These are phyloP conservation scores for Albophoma yamanashiensis DNA, from an alignment of 2,329 filamentous ascomycete genomes.

Conservation along the genomic window DNA sequence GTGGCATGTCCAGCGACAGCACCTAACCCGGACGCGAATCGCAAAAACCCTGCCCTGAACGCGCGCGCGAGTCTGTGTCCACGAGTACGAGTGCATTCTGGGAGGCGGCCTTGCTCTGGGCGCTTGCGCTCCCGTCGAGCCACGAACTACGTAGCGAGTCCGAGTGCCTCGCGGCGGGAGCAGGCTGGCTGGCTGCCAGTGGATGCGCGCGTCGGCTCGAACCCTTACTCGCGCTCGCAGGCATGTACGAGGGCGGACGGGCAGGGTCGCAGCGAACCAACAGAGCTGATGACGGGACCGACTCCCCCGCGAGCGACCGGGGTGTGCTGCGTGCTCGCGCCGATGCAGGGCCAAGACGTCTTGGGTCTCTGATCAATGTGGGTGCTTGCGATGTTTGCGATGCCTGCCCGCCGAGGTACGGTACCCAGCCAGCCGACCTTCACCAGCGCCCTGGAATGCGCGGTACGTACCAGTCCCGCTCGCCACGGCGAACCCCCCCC, in stretches of 20 bases:
- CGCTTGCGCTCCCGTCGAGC: not conserved
- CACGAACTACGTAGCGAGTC: too few relatives aligned
- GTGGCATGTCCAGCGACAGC: not conserved
- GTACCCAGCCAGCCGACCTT: not conserved
- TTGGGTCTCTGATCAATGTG: not conserved
- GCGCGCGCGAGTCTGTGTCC: not conserved
- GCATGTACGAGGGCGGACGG: not conserved
- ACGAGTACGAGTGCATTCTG: not conserved
- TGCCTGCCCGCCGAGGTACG: not conserved
- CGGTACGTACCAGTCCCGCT: not conserved
- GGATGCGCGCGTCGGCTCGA: not conserved
- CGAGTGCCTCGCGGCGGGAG: too few relatives aligned
- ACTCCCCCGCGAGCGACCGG: conserved; percentile 3
- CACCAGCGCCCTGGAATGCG: not conserved
- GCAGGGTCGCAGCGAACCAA: not conserved
- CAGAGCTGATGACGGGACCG: conserved; percentile 1
- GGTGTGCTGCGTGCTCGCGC: conserved; percentile 2
- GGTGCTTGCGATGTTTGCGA: not conserved
- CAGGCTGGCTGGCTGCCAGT: not conserved
- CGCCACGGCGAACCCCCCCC: not conserved
- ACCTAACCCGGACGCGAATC: not conserved
- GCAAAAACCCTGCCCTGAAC: not conserved
- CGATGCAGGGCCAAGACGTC: not conserved
- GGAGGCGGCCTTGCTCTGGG: not conserved
- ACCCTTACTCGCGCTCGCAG: not conserved